Conservation (phyloP, 2,329 filamentous ascomycete genomes). For the Pyrenochaeta sp. region DNA sequence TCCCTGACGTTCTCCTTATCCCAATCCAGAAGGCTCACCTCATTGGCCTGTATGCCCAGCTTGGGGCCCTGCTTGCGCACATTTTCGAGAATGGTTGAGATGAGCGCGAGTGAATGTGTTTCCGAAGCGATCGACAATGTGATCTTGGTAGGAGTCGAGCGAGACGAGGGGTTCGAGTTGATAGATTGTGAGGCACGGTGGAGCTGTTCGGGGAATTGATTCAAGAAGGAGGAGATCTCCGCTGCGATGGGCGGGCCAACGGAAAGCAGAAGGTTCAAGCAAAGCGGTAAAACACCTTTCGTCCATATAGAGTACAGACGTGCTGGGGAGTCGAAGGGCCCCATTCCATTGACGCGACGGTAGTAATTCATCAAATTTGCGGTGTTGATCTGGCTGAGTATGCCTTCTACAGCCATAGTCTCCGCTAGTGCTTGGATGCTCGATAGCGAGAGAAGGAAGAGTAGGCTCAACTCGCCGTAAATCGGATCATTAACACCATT, state of each 20-base stretch:
- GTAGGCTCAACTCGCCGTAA: constrained; percentile 89
- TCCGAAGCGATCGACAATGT: constrained; percentile 79
- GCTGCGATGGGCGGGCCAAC: constrained; percentile 83
- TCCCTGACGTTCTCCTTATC: constrained; percentile 77
- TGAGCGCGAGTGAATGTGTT: constrained; percentile 78
- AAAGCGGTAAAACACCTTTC: constrained; percentile 84
- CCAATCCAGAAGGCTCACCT: constrained; percentile 78
- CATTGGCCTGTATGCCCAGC: constrained; percentile 62
- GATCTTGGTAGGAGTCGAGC: constrained; percentile 60
- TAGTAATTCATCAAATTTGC: constrained; percentile 83
- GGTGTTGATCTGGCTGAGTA: constrained; percentile 80
- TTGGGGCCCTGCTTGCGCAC: constrained; percentile 61
- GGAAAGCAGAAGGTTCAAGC: constrained; percentile 85
- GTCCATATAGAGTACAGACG: constrained; percentile 91
- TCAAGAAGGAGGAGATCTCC: constrained; percentile 87
- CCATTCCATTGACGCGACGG: constrained; percentile 71
- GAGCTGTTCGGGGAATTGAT: constrained; percentile 85
- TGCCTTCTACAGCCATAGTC: constrained; percentile 85
- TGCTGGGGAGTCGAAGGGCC: constrained; percentile 78
- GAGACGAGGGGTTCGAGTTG: constrained; percentile 57
- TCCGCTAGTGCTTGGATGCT: constrained; percentile 83
- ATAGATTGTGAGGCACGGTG: constrained; percentile 75
- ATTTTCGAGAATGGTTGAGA: constrained; percentile 75
- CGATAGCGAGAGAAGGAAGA: constrained; percentile 89
- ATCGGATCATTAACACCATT: constrained; percentile 77